phyloP scores from a whole-genome alignment of 2,329 filamentous ascomycete genomes.

The Colletotrichum chlorophyti region DNA sequence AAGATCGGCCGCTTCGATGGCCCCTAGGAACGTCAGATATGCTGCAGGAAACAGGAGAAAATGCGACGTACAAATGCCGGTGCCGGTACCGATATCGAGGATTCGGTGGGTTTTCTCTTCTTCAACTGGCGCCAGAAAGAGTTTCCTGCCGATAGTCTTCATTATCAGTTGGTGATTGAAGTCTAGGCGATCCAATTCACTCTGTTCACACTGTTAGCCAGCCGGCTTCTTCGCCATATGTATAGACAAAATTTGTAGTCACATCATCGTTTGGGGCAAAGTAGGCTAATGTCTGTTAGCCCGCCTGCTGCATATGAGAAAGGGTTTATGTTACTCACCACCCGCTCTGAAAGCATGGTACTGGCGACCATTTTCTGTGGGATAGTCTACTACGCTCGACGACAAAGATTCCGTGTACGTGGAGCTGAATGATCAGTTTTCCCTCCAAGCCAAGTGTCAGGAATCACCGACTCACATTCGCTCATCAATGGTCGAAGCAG shows the following conservation, averaged over 20 bases:
- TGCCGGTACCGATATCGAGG: conserved; percentile 66
- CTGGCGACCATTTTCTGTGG: conserved; percentile 21
- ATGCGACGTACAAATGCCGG: conserved; percentile 64
- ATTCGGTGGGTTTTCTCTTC: conserved; percentile 41
- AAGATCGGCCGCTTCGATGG: conserved; percentile 6
- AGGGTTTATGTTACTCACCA: conserved; percentile 4
- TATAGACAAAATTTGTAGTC: neutral
- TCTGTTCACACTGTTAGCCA: neutral
- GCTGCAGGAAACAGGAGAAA: too few species aligned
- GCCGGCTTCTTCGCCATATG: too few species aligned
- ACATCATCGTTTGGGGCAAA: conserved; percentile 46
- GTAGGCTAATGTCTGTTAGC: conserved; percentile 27
- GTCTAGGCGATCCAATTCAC: conserved; percentile 14
- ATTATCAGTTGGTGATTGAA: conserved; percentile 16
- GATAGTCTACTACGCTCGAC: conserved; percentile 24
- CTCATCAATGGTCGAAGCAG: conserved; percentile 9
- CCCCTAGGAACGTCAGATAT: neutral
- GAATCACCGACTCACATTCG: conserved; percentile 2
- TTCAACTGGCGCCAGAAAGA: conserved; percentile 18
- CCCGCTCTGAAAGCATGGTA: conserved; percentile 28
- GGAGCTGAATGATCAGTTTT: neutral
- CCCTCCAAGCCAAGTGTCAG: too few species aligned
- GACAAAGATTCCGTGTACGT: conserved; percentile 16
- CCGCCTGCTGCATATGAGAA: neutral
- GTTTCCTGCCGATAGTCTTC: neutral